phyloP scores from a whole-genome alignment of 2,329 filamentous ascomycete species.

The Trichoderma semiorbis region DNA sequence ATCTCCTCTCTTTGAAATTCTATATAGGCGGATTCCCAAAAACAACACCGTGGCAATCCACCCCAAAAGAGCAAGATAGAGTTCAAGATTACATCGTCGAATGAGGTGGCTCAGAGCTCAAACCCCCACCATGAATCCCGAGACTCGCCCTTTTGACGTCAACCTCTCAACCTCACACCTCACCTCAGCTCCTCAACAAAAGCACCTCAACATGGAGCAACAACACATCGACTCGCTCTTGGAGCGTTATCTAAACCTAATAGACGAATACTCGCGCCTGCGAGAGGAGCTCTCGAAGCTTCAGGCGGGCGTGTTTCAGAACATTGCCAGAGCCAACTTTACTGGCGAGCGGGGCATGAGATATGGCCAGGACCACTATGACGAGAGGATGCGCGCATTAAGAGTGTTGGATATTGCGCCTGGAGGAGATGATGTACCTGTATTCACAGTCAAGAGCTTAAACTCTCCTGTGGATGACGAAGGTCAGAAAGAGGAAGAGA shows the following conservation, averaged over 20 bases:
- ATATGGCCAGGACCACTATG: slow-evolving; percentile 69
- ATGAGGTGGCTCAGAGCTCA: slow-evolving; percentile 2
- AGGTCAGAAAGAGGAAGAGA: slow-evolving; percentile 14
- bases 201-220: slow-evolving; percentile 21
- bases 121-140: neutral
- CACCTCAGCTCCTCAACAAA: neutral
- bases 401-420: slow-evolving; percentile 37
- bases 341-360: slow-evolving; percentile 58
- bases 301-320: slow-evolving; percentile 54
- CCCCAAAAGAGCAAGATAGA: neutral
- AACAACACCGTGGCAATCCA: neutral
- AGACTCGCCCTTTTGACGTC: neutral
- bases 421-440: slow-evolving; percentile 8
- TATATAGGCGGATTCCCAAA: neutral
- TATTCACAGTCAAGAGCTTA: neutral
- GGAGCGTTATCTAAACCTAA: slow-evolving; percentile 60
- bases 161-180: neutral
- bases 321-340: slow-evolving; percentile 74
- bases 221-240: slow-evolving; percentile 59
- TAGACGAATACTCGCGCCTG: slow-evolving; percentile 64
- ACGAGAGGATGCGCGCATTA: slow-evolving; percentile 66
- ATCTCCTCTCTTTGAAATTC: neutral
- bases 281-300: slow-evolving; percentile 51
- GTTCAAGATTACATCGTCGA: neutral
- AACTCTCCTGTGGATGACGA: slow-evolving; percentile 8